phyloP scores from a whole-genome alignment of 1,284 basidiomycete species.

The Pseudozyma pruni region DNA sequence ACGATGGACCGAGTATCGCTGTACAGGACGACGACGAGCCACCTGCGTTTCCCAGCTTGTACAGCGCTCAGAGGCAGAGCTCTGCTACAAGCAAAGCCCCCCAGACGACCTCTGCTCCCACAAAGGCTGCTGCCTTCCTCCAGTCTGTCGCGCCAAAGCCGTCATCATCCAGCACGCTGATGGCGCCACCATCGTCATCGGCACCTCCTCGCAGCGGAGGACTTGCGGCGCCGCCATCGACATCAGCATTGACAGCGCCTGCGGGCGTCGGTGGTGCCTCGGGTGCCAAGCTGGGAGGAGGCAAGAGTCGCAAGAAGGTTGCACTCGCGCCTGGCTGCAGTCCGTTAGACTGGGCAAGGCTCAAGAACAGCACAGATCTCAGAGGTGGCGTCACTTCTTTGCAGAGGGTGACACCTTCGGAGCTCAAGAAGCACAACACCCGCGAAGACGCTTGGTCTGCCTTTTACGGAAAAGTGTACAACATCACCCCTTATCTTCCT shows the following conservation, averaged over 20 bases:
- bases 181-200: slow-evolving; percentile 40
- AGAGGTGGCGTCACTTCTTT: slow-evolving; percentile 57
- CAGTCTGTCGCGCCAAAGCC: slow-evolving; percentile 34
- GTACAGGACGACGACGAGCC: slow-evolving; percentile 74
- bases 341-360: slow-evolving; percentile 90
- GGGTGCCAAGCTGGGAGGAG: slow-evolving; percentile 18
- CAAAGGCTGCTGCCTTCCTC: slow-evolving; percentile 20
- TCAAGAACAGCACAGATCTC: slow-evolving; percentile 75
- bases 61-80: slow-evolving; percentile 79
- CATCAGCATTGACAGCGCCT: slow-evolving; percentile 50
- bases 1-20: slow-evolving; percentile 11
- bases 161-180: slow-evolving; percentile 15
- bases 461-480: slow-evolving; percentile 94
- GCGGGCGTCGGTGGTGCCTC: slow-evolving; percentile 54
- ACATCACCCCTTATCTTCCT: slow-evolving; percentile 89
- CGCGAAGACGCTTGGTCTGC: slow-evolving; percentile 92
- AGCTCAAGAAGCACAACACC: slow-evolving; percentile 84
- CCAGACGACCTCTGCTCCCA: not conserved
- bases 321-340: slow-evolving; percentile 90
- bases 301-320: slow-evolving; percentile 74
- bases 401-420: slow-evolving; percentile 81
- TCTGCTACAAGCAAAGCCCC: slow-evolving; percentile 42
- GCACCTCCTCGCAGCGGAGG: slow-evolving; percentile 40
- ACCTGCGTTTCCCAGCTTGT: slow-evolving; percentile 83
- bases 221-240: slow-evolving; percentile 53